Percentiles rank a stretch among this genome's conserved stretches.
Conservation (phyloP, 1,284 basidiomycete species). For the Phylloboletellus chloephorus region DNA sequence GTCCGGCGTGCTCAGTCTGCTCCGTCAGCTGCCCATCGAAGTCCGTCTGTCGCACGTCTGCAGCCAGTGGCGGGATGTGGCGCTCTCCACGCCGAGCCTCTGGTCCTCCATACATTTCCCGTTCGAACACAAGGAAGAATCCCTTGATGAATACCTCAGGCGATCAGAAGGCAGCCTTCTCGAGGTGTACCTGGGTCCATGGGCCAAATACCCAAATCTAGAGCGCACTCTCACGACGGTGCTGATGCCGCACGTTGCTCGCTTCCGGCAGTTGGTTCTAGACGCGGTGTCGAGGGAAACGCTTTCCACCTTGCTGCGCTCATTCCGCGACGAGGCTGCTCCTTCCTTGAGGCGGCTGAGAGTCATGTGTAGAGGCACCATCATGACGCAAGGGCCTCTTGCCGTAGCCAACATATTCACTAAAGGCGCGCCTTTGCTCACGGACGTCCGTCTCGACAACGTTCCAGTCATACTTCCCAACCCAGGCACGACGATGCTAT, state of each 20-base stretch:
- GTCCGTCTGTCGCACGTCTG: constrained; percentile 31
- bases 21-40: constrained; percentile 32
- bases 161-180: constrained; percentile 30
- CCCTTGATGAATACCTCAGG: constrained; percentile 27
- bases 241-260: constrained; percentile 28
- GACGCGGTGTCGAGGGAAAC: constrained; percentile 31
- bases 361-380: constrained; percentile 31
- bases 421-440: constrained; percentile 27
- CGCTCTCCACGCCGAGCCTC: constrained; percentile 28
- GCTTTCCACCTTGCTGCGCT: constrained; percentile 18
- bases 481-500: constrained; percentile 17
- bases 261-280: constrained; percentile 29
- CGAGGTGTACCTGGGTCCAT: constrained; percentile 30
- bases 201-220: constrained; percentile 30
- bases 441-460: constrained; percentile 29
- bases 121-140: constrained; percentile 30
- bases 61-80: constrained; percentile 31
- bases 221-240: constrained; percentile 24
- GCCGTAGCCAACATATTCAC: constrained; percentile 23
- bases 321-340: constrained; percentile 26
- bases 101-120: constrained; percentile 31
- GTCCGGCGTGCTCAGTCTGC: constrained; percentile 30
- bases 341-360: constrained; percentile 24
- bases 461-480: constrained; percentile 26
- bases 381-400: constrained; percentile 27